Percentiles rank a stretch among this genome's conserved stretches.
Evolutionary conservation across 257 asterid genomes (phyloP).

Genomic region (Plantago ovata): DNA sequence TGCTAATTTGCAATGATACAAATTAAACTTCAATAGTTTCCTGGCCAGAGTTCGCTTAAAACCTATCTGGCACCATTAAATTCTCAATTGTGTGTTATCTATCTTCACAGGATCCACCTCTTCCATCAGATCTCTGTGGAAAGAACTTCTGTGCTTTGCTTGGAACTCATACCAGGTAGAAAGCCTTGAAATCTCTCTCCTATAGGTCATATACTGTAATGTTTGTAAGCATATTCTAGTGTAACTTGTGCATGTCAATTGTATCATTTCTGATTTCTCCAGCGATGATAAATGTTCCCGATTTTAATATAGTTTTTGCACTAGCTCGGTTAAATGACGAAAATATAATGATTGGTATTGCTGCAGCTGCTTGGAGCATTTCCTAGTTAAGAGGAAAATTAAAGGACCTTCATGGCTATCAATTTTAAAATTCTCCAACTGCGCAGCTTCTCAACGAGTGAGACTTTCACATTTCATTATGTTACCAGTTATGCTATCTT

Average conservation of each 20-base stretch:
- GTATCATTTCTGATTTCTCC: slow-evolving; percentile 10
- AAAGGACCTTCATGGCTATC: slow-evolving; percentile 97
- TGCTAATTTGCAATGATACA: slow-evolving; percentile 3
- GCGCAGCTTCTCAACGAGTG: slow-evolving; percentile 63
- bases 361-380: slow-evolving; percentile 83
- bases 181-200: slow-evolving; percentile 1
- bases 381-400: slow-evolving; percentile 81
- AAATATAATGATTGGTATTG: slow-evolving; percentile 18
- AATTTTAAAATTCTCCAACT: slow-evolving; percentile 65
- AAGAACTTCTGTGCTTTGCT: slow-evolving; percentile 68
- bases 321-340: slow-evolving; percentile 1
- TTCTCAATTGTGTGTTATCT: slow-evolving; percentile 21
- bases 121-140: slow-evolving; percentile 89
- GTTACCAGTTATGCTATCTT: slow-evolving; percentile 20
- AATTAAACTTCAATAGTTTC: slow-evolving; percentile 10
- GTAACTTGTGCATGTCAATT: slow-evolving; percentile 10
- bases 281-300: slow-evolving; percentile 1
- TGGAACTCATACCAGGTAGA: slow-evolving; percentile 91
- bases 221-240: slow-evolving; percentile 1
- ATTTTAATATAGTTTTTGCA: slow-evolving; percentile 2
- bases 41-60: not conserved
- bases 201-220: slow-evolving; percentile 12
- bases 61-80: slow-evolving; percentile 16
- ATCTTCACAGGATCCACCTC: slow-evolving; percentile 67
- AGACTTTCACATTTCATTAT: slow-evolving; percentile 26